Conservation (phyloP, 2,329 filamentous ascomycete species). For the Hirsutella thompsonii region DNA sequence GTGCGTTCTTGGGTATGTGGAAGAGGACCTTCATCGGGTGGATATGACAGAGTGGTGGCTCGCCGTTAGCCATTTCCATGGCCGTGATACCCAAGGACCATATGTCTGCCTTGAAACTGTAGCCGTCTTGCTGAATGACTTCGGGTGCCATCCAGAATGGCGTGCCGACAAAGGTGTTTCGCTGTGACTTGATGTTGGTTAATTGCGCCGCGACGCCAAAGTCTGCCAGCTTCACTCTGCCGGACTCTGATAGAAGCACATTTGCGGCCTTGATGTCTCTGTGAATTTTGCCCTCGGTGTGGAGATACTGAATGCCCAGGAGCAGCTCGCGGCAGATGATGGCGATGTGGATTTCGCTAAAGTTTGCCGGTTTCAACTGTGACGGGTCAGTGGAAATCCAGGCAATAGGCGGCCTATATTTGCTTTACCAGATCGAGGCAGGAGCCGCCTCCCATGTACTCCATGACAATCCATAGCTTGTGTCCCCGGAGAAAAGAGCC, state of each 20-base stretch:
- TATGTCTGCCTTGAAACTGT: conserved; percentile 84
- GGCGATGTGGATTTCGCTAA: conserved; percentile 82
- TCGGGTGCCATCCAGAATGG: conserved; percentile 97
- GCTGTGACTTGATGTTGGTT: conserved; percentile 93
- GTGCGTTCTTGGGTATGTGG: conserved; percentile 76
- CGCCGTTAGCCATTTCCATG: conserved; percentile 77
- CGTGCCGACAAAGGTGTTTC: conserved; percentile 94
- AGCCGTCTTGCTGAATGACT: conserved; percentile 75
- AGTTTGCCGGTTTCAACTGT: conserved; percentile 78
- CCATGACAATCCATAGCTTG: conserved; percentile 99
- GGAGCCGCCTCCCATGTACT: conserved; percentile 88
- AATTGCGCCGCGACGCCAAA: conserved; percentile 95
- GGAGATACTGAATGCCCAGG: conserved; percentile 81
- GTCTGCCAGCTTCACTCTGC: conserved; percentile 91
- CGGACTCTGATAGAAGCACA: conserved; percentile 77
- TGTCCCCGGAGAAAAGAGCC: conserved; percentile 90
- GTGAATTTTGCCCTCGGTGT: conserved; percentile 90
- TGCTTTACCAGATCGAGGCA: conserved; percentile 71
- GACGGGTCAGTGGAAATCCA: conserved; percentile 16
- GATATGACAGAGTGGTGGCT: conserved; percentile 74
- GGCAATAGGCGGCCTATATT: not conserved
- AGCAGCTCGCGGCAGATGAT: conserved; percentile 90
- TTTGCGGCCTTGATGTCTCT: conserved; percentile 96
- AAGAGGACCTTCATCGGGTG: conserved; percentile 94
- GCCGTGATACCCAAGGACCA: conserved; percentile 90